These are phyloP conservation scores for Dillenia turbinata DNA, from an alignment of 164 flowering plant genomes.

Conservation along the genomic window DNA sequence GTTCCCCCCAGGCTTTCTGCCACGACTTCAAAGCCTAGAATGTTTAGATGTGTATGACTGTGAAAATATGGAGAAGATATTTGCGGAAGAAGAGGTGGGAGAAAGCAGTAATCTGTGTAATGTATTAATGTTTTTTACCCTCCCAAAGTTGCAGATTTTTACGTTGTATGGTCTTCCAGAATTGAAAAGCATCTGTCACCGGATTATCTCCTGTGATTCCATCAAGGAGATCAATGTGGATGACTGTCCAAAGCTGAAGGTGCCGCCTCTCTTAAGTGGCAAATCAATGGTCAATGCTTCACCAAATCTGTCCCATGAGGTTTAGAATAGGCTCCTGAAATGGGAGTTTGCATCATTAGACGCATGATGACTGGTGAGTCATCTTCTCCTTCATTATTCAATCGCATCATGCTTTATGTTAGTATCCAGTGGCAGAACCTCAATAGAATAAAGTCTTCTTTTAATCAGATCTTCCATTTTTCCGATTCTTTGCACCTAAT, in stretches of 20 bases:
- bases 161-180: not conserved
- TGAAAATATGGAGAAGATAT: constrained; percentile 1
- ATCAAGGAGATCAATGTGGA: not conserved
- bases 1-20: not conserved
- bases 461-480: too few relatives aligned
- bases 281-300: not conserved
- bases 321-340: too few relatives aligned
- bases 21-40: constrained; percentile 5
- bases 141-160: constrained; percentile 8
- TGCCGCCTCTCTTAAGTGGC: constrained; percentile 4
- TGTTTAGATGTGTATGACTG: not conserved
- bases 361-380: too few relatives aligned
- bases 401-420: too few relatives aligned
- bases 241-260: constrained; percentile 2
- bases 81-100: not conserved
- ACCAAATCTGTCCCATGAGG: too few relatives aligned
- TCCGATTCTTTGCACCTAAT: too few relatives aligned
- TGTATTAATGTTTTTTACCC: not conserved
- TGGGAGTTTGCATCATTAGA: too few relatives aligned
- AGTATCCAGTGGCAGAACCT: too few relatives aligned
- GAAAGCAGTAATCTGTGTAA: not conserved
- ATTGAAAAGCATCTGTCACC: constrained; percentile 3
- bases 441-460: too few relatives aligned
- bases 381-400: too few relatives aligned
- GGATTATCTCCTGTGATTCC: constrained; percentile 1